Conservation (phyloP, 306 rosid species). For the Ormosia emarginata region DNA sequence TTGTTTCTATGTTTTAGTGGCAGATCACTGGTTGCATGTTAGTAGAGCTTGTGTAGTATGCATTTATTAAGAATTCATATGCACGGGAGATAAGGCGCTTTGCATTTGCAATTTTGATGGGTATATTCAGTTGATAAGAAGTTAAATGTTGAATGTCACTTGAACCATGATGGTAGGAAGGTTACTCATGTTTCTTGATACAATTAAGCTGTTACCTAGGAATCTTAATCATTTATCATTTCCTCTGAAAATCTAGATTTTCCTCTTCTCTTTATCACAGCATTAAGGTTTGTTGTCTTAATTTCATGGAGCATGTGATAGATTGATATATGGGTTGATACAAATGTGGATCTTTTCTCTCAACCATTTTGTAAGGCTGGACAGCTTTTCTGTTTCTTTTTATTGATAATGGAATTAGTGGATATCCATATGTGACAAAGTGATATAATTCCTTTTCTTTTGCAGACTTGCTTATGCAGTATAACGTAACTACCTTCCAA, state of each 20-base stretch:
- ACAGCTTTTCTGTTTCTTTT: background rate
- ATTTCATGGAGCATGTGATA: background rate
- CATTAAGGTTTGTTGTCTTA: background rate
- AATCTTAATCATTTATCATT: background rate
- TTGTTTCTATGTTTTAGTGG: background rate
- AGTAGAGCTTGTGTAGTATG: background rate
- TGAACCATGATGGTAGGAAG: background rate
- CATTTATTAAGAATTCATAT: background rate
- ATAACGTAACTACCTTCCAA: background rate
- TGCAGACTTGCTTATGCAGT: background rate
- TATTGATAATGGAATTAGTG: background rate
- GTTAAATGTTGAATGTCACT: background rate
- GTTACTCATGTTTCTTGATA: background rate
- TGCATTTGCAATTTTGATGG: background rate
- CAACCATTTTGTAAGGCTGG: background rate
- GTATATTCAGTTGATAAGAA: background rate
- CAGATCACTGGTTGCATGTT: background rate
- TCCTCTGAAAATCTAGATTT: background rate
- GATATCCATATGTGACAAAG: background rate
- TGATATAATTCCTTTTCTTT: background rate
- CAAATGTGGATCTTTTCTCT: background rate
- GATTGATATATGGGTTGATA: background rate
- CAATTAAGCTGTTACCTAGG: background rate
- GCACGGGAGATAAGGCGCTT: background rate
- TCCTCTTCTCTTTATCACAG: background rate